Evolutionary conservation across 2,329 filamentous ascomycete species (phyloP).

Genomic region (Hortaea sp.): DNA sequence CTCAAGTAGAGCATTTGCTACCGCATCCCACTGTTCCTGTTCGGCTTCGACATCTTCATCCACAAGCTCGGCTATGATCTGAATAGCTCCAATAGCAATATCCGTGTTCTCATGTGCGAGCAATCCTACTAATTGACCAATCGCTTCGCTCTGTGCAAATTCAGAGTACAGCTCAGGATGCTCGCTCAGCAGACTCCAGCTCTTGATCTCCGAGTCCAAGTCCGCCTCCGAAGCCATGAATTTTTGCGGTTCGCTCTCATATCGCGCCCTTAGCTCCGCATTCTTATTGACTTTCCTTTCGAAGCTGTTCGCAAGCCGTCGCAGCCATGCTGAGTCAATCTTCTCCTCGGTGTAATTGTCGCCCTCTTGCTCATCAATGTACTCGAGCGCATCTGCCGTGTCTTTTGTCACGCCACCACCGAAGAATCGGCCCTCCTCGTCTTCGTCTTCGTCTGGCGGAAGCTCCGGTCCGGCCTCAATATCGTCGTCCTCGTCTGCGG

Average conservation of each 20-base stretch:
- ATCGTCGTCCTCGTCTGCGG: constrained; percentile 46
- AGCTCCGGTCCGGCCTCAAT: constrained; percentile 26
- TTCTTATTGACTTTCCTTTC: constrained; percentile 89
- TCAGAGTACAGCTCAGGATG: constrained; percentile 75
- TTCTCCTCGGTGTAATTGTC: constrained; percentile 53
- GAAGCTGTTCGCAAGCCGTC: constrained; percentile 69
- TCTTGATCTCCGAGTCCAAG: constrained; percentile 79
- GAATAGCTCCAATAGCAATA: constrained; percentile 82
- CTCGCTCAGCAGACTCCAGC: constrained; percentile 74
- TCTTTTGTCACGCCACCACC: constrained; percentile 77
- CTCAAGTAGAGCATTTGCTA: constrained; percentile 54
- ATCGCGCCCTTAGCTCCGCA: constrained; percentile 75
- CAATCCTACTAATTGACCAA: constrained; percentile 64
- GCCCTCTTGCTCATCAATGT: constrained; percentile 61
- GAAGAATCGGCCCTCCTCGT: constrained; percentile 88
- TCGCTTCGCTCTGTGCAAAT: constrained; percentile 59
- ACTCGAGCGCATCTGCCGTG: constrained; percentile 78
- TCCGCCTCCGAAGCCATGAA: constrained; percentile 82
- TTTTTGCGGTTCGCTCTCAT: constrained; percentile 68
- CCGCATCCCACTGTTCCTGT: constrained; percentile 66
- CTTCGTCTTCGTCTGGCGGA: constrained; percentile 40
- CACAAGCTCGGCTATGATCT: constrained; percentile 82
- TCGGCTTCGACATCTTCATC: constrained; percentile 84
- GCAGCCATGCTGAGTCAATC: constrained; percentile 75
- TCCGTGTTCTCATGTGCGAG: constrained; percentile 94